Conservation (phyloP, 495 filamentous ascomycete genomes). For the Penicillium nucicola region DNA sequence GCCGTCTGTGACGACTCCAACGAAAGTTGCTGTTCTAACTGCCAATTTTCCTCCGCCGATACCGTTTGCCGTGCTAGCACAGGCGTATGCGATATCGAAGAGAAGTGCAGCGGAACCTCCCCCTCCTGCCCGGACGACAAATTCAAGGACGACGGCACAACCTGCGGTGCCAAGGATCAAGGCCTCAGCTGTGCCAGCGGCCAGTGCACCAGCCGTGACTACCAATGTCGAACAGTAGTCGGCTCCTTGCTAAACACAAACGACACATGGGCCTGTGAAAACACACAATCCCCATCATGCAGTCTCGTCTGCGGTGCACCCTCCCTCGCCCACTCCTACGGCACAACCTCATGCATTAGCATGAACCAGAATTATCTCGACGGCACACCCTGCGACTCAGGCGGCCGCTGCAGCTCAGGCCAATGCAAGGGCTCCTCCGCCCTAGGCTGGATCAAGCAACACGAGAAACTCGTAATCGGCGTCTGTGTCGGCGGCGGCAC, state of each 20-base stretch:
- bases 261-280: slow-evolving; percentile 78
- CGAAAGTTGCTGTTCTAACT: slow-evolving; percentile 82
- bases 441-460: slow-evolving; percentile 64
- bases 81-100: slow-evolving; percentile 77
- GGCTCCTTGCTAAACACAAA: slow-evolving; percentile 72
- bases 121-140: slow-evolving; percentile 72
- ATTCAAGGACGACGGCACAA: slow-evolving; percentile 64
- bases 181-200: slow-evolving; percentile 83
- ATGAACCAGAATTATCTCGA: slow-evolving; percentile 92
- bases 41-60: slow-evolving; percentile 64
- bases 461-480: slow-evolving; percentile 76
- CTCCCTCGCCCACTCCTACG: slow-evolving; percentile 51
- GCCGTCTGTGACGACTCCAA: slow-evolving; percentile 87
- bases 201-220: slow-evolving; percentile 89
- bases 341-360: slow-evolving; percentile 49
- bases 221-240: slow-evolving; percentile 86
- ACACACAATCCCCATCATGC: slow-evolving; percentile 54
- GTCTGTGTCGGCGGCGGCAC: slow-evolving; percentile 64
- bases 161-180: slow-evolving; percentile 55
- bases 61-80: slow-evolving; percentile 77
- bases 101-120: slow-evolving; percentile 72
- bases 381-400: slow-evolving; percentile 81
- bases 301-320: slow-evolving; percentile 72
- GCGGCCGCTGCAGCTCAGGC: slow-evolving; percentile 75
- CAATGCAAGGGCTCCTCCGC: slow-evolving; percentile 63